Evolutionary conservation across 495 filamentous ascomycete genomes (phyloP), one percentile per base, ranked within the genome.

Genomic region (Hypomontagnella submonticulosa): DNA sequence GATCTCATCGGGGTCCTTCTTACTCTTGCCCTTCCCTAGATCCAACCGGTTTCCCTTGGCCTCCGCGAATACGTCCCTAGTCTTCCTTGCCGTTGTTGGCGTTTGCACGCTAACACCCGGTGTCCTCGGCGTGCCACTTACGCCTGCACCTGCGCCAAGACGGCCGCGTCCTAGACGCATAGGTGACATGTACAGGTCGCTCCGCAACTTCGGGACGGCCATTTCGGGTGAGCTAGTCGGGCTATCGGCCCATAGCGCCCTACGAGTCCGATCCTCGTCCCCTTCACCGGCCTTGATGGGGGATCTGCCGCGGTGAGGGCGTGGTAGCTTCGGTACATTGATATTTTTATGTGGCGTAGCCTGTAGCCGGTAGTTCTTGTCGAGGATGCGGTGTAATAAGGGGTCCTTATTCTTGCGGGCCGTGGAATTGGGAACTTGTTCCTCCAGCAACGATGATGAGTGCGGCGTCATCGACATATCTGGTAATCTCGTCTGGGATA

Each of bases 361-460:
- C 78, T 92, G 90, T 1, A 99, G 78, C 27, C 96, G 90, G 76
- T 96, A 99, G 41, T 90, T 97, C 73, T 95, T 97, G 78, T 97
- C 92, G 6, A 92, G 86, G 34, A 98, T 81, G 58, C 89, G 89
- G 73, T 99, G 95, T 9, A 99, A 80, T 5, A 99, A 82, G 1
- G 88, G 86, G 72, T 97, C 92, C 18, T 79, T 80, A 60, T 80
- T 70, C 65, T 77, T 78, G 70, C 77, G 80, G 40, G 78, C 74
- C 8, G 80, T 81, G 63, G 77, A 77, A 41, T 57, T 81, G 71
- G 69, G 73, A 49, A 64, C 70, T 30, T 69, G 61, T 3, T 70
- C 74, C 40, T 73, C 74, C 8, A 70, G 68, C 27, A 73, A 64
- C 20, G 61, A 76, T 6, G 74, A 79, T 1, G 74, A 71, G 16